phyloP scores from a whole-genome alignment of 345 rosid genomes.

The Aquilaria malaccensis region DNA sequence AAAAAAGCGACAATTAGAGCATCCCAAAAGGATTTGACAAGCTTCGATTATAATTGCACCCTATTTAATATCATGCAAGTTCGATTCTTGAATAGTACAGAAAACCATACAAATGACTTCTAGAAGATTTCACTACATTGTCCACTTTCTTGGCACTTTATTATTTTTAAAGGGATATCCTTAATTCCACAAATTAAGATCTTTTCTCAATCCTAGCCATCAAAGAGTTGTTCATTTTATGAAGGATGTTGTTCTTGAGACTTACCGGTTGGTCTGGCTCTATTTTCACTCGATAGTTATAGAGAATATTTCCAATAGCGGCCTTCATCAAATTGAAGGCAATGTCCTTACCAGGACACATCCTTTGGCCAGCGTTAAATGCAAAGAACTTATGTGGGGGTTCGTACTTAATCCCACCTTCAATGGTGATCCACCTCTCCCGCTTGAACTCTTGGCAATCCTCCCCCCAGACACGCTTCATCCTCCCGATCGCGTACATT shows the following conservation, averaged over 20 bases:
- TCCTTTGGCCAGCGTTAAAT: slow-evolving; percentile 27
- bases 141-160: too few relatives aligned
- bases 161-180: too few relatives aligned
- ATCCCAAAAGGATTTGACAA: too few relatives aligned
- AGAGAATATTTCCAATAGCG: slow-evolving; percentile 9
- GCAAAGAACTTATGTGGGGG: slow-evolving; percentile 22
- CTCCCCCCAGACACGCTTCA: slow-evolving; percentile 20
- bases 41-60: too few relatives aligned
- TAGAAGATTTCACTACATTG: too few relatives aligned
- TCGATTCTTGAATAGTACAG: too few relatives aligned
- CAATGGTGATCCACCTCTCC: background rate
- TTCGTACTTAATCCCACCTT: slow-evolving; percentile 12
- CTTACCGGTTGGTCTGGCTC: slow-evolving; percentile 18
- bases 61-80: too few relatives aligned
- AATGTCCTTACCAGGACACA: slow-evolving; percentile 25
- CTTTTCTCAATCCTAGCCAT: slow-evolving; percentile 3
- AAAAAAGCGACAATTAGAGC: too few relatives aligned
- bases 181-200: too few relatives aligned
- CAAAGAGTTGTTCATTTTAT: slow-evolving; percentile 20
- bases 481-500: slow-evolving; percentile 12
- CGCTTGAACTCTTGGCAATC: slow-evolving; percentile 27
- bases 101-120: too few relatives aligned
- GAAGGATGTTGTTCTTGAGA: slow-evolving; percentile 18
- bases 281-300: slow-evolving; percentile 17
- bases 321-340: slow-evolving; percentile 24